A percentile compares a stretch with the other conserved stretches of the same genome.
Conservation (phyloP, 108 stramenopile genomes). For the Cylindrotheca fusiformis region DNA sequence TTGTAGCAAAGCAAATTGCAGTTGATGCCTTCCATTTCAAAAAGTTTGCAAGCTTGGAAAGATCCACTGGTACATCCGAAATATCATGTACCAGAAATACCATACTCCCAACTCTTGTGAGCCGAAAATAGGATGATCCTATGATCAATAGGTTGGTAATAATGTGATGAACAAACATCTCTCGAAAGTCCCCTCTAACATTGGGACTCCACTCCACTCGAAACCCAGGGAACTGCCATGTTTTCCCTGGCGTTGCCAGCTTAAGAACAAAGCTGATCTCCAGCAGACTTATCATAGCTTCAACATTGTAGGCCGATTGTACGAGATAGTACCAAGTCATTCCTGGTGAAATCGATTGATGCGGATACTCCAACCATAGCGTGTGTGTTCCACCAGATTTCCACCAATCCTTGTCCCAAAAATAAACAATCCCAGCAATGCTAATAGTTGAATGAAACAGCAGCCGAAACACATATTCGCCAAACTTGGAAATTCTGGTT, state of each 20-base stretch:
- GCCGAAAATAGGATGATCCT: constrained; percentile 58
- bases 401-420: constrained; percentile 73
- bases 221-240: constrained; percentile 23
- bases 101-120: constrained; percentile 74
- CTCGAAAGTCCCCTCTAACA: constrained; percentile 84
- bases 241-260: background rate
- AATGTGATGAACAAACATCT: constrained; percentile 88
- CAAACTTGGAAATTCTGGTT: constrained; percentile 75
- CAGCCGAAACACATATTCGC: constrained; percentile 86
- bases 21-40: constrained; percentile 85
- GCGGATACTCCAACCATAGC: constrained; percentile 56
- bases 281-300: constrained; percentile 69
- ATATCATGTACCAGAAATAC: constrained; percentile 85
- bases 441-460: constrained; percentile 65
- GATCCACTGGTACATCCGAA: constrained; percentile 83
- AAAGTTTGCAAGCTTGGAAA: constrained; percentile 88
- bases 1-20: constrained; percentile 57
- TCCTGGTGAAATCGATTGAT: constrained; percentile 65
- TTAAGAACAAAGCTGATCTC: constrained; percentile 56
- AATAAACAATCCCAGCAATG: constrained; percentile 55
- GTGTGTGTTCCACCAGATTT: constrained; percentile 43
- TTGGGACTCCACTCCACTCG: constrained; percentile 57
- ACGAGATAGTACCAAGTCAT: constrained; percentile 88
- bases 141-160: constrained; percentile 75
- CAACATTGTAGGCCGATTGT: constrained; percentile 83